These are phyloP conservation scores for Kurtzmaniella quercitrusa DNA, from an alignment of 1,139 yeast genomes.

Conservation along the genomic window DNA sequence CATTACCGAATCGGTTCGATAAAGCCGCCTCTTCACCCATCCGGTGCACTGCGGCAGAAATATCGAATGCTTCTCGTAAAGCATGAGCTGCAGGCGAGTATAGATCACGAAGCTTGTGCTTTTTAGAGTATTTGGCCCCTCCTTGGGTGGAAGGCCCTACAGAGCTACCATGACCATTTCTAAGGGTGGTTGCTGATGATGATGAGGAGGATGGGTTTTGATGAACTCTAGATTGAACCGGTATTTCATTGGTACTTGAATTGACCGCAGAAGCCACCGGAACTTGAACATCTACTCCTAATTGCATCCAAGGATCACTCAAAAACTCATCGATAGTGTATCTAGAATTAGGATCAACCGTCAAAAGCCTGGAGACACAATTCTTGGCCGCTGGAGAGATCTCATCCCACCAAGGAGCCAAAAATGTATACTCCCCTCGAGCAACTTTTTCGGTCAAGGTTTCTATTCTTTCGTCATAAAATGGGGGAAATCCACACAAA, in stretches of 20 bases:
- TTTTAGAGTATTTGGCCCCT: constrained; percentile 18
- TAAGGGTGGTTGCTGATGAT: background rate
- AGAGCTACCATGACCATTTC: background rate
- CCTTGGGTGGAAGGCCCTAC: constrained; percentile 1
- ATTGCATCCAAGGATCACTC: constrained; percentile 77
- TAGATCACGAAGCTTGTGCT: constrained; percentile 20
- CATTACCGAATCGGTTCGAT: constrained; percentile 24
- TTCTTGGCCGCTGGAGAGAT: constrained; percentile 50
- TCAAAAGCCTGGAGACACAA: constrained; percentile 69
- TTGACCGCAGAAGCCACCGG: background rate
- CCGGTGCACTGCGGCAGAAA: constrained; percentile 90
- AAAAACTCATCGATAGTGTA: constrained; percentile 76
- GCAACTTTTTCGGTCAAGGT: constrained; percentile 57
- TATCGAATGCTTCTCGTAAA: constrained; percentile 91
- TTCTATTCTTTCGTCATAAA: constrained; percentile 55
- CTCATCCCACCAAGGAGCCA: constrained; percentile 65
- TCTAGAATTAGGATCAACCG: constrained; percentile 76
- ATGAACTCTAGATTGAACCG: constrained; percentile 6
- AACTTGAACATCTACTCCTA: constrained; percentile 10
- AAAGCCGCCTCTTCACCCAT: constrained; percentile 79
- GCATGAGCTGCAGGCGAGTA: constrained; percentile 92
- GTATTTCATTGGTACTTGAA: constrained; percentile 16
- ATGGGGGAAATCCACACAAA: constrained; percentile 61
- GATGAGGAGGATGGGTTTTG: background rate
- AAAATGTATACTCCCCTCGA: constrained; percentile 52